These are phyloP conservation scores for Fallopia convolvulus DNA, from an alignment of 148 eudicot genomes.

Conservation along the genomic window DNA sequence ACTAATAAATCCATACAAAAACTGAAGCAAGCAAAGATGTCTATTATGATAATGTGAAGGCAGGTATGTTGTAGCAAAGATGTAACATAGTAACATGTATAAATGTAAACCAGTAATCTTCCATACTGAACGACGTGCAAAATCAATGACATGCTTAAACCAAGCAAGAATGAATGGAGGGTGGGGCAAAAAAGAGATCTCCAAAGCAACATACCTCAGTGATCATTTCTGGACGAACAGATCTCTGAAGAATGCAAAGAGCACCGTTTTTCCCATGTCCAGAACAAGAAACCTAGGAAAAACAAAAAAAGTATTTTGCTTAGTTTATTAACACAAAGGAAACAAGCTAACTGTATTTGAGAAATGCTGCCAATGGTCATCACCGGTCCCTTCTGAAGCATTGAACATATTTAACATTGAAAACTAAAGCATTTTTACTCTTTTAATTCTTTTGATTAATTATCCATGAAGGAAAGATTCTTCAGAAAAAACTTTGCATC, in stretches of 20 bases:
- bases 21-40: not conserved
- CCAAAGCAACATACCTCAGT: slow-evolving; percentile 55
- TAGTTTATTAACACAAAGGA: not conserved
- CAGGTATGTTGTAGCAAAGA: not conserved
- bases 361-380: not conserved
- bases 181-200: not conserved
- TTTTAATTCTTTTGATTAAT: not conserved
- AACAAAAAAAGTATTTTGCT: not conserved
- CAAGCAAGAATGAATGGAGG: not conserved
- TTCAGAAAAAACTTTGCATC: not conserved
- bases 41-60: not conserved
- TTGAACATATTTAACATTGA: not conserved
- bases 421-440: not conserved
- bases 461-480: not conserved
- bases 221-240: slow-evolving; percentile 82
- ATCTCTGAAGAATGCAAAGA: slow-evolving; percentile 81
- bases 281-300: slow-evolving; percentile 86
- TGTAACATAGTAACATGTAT: not conserved
- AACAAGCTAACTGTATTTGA: not conserved
- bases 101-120: not conserved
- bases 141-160: not conserved
- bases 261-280: slow-evolving; percentile 99
- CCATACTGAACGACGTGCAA: not conserved
- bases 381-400: not conserved
- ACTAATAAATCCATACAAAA: not conserved